phyloP scores from a whole-genome alignment of 352 stramenopile genomes.

The Pythium phragmiticola region DNA sequence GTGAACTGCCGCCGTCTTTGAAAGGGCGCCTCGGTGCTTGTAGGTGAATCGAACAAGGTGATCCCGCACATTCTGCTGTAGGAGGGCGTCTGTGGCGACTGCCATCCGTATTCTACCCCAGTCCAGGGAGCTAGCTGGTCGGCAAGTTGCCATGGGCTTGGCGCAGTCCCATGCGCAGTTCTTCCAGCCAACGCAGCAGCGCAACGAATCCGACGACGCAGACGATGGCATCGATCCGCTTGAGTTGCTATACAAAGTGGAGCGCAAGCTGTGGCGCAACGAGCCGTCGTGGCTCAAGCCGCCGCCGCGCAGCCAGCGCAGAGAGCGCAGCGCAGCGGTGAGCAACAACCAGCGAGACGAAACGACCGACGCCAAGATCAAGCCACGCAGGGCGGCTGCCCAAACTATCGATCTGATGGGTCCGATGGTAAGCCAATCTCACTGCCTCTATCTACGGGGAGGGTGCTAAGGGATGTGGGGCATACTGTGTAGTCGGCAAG shows the following conservation, averaged over 20 bases:
- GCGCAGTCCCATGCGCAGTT: conserved; percentile 51
- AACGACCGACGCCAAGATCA: neutral
- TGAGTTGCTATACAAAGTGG: conserved; percentile 40
- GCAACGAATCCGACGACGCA: conserved; percentile 32
- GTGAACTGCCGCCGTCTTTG: conserved; percentile 4
- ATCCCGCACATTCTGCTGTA: too few species aligned
- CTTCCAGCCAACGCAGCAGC: conserved; percentile 31
- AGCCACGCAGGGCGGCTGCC: neutral
- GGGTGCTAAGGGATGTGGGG: conserved; percentile 3
- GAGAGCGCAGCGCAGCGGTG: conserved; percentile 9
- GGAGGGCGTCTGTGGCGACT: neutral
- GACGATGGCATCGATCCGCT: conserved; percentile 42
- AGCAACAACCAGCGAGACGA: neutral
- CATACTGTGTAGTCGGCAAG: conserved; percentile 30
- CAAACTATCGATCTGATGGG: conserved; percentile 19
- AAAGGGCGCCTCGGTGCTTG: neutral
- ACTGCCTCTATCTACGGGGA: neutral
- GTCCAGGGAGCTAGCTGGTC: too few species aligned
- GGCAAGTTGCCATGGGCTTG: conserved; percentile 37
- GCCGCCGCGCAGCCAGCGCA: conserved; percentile 12
- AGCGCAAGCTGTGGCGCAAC: conserved; percentile 41
- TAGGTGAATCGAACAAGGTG: neutral
- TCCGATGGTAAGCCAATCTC: conserved; percentile 22
- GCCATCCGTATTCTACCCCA: neutral
- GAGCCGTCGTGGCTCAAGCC: conserved; percentile 37